A percentile compares a stretch with the other conserved stretches of the same genome.
Evolutionary conservation across 2,329 filamentous ascomycete genomes (phyloP).

Genomic region (Ophiostoma sp.): DNA sequence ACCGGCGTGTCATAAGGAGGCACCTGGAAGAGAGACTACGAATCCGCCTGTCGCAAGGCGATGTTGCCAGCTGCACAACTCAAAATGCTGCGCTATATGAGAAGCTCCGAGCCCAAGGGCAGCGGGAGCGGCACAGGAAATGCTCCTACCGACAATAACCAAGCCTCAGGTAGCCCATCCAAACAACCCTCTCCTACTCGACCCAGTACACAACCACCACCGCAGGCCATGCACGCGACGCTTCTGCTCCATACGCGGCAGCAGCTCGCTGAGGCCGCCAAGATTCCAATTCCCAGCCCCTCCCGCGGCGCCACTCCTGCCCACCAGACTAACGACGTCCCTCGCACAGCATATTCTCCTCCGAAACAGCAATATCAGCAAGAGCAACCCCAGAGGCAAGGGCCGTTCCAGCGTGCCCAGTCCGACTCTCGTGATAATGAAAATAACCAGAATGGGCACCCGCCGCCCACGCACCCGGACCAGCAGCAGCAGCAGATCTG

Average conservation of each 20-base stretch:
- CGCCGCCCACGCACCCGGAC: slow-evolving; percentile 16
- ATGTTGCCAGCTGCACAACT: slow-evolving; percentile 28
- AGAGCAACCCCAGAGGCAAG: too few relatives aligned
- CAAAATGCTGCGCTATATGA: slow-evolving; percentile 30
- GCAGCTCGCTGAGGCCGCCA: slow-evolving; percentile 33
- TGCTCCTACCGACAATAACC: neutral
- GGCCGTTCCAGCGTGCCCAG: too few relatives aligned
- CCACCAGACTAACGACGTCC: slow-evolving; percentile 25
- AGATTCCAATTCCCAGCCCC: slow-evolving; percentile 35
- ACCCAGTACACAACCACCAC: neutral
- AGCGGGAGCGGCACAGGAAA: slow-evolving; percentile 16
- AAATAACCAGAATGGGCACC: neutral
- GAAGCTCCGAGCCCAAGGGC: slow-evolving; percentile 27
- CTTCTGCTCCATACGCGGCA: slow-evolving; percentile 32
- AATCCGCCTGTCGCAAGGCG: slow-evolving; percentile 18
- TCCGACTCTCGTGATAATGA: too few relatives aligned
- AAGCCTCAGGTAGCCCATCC: neutral
- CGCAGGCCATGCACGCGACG: slow-evolving; percentile 18
- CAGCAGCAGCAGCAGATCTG: slow-evolving; percentile 32
- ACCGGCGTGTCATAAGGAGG: neutral
- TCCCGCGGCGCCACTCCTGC: slow-evolving; percentile 30
- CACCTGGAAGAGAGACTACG: neutral
- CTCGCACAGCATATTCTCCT: neutral
- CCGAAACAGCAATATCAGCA: neutral
- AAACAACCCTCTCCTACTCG: neutral